Base-by-base conservation (phyloP, 2,329 filamentous ascomycete genomes). In the Stachybotrys elegans region DNA sequence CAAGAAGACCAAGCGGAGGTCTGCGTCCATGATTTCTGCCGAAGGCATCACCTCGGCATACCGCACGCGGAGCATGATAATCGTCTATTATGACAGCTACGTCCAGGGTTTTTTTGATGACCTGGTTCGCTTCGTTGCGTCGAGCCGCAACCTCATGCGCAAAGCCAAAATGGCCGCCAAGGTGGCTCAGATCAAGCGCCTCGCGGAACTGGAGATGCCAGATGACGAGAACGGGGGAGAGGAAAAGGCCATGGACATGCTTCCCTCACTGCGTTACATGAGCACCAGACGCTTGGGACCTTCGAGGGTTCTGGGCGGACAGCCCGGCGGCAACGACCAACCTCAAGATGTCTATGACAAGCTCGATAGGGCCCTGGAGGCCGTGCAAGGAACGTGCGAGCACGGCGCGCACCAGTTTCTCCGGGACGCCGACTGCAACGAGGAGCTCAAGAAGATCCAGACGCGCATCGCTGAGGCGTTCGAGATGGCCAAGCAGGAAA, bases 11-110 rank as follows among this genome's bases (percentile, higher is more conserved):
- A 71, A 70, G 39, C 69, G 71, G 42, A 70, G 75, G 43, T 71
- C 73, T 12, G 66, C 75, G 20, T 80, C 77, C 0, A 65, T 79
- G 52, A 53, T 73, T 41, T 79, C 75, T 34, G 69, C 64, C 27
- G 68, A 69, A 29, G 73, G 77, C 11, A 60, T 66, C 3, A 60
- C 71, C 1, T 63, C 70, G 11, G 79, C 81, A 49, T 86, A 85
- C 60, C 81, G 86, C 43, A 82, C 81, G 4, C 79, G 85, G 51
- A 83, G 76, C 45, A 86, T 88, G 74, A 84, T 92, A 32, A 83
- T 93, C 32, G 86, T 96, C n/a, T 91, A 89, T 65, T 96, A 96
- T 60, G 91, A 96, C 60, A 88, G 86, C 53, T 84, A 88, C 49
- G 84, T 94, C 4, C 90, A 96, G 60, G 81, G 81, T 41, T 81